phyloP scores from a whole-genome alignment of 371 early-diverging fungal genomes.

The Actinomortierella ambigua region DNA sequence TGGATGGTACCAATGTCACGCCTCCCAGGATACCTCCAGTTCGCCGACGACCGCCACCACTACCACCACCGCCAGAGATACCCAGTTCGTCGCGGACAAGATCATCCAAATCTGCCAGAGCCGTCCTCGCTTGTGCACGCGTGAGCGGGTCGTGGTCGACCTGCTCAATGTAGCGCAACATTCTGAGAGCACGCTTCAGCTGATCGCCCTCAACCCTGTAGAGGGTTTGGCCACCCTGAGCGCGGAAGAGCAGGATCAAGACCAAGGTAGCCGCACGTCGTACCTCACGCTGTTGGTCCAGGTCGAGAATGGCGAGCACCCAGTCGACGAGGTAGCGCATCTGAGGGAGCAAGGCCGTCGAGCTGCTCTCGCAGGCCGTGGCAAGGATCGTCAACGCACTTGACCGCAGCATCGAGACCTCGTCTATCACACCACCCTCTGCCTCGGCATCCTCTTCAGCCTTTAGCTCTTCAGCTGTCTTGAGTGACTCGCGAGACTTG shows the following conservation, averaged over 20 bases:
- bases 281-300: conserved; percentile 65
- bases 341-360: conserved; percentile 69
- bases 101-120: conserved; percentile 65
- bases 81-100: conserved; percentile 54
- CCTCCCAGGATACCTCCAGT: no score
- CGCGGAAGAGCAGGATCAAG: conserved; percentile 72
- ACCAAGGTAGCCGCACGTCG: conserved; percentile 74
- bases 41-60: no score
- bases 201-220: conserved; percentile 61
- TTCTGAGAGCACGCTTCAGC: conserved; percentile 59
- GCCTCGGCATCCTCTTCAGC: conserved; percentile 16
- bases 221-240: conserved; percentile 60
- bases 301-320: conserved; percentile 66
- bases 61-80: no score
- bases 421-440: conserved; percentile 22
- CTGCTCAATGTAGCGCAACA: conserved; percentile 65
- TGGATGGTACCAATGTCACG: no score
- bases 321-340: conserved; percentile 70
- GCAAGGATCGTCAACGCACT: conserved; percentile 80
- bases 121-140: conserved; percentile 66
- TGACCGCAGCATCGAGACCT: conserved; percentile 46
- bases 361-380: conserved; percentile 74
- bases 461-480: background rate
- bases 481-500: background rate
- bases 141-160: conserved; percentile 73